Conservation (phyloP, 768 basidiomycete genomes). For the Lepiota venenata region DNA sequence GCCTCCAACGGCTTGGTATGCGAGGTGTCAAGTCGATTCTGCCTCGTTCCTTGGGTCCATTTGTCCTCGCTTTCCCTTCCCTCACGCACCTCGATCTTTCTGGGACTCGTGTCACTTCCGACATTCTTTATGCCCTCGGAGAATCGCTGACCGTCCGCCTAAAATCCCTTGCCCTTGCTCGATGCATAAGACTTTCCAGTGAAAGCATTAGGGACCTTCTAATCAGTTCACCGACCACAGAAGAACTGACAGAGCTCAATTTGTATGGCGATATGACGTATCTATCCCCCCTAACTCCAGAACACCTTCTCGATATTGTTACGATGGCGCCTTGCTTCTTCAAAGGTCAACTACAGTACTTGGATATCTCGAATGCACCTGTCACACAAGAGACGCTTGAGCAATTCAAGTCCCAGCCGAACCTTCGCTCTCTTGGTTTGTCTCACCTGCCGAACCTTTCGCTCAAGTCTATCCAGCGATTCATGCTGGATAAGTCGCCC, state of each 20-base stretch:
- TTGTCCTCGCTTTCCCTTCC: constrained; percentile 78
- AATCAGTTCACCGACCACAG: constrained; percentile 59
- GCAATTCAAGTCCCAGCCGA: constrained; percentile 59
- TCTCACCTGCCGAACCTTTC: constrained; percentile 78
- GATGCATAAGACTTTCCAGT: constrained; percentile 83
- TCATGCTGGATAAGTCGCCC: constrained; percentile 63
- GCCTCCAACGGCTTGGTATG: constrained; percentile 74
- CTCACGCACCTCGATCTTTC: constrained; percentile 92
- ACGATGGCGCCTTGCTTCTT: constrained; percentile 76
- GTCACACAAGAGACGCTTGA: constrained; percentile 56
- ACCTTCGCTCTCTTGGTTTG: constrained; percentile 84
- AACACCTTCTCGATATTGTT: constrained; percentile 68
- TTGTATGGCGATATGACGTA: constrained; percentile 90
- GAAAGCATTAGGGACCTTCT: constrained; percentile 75
- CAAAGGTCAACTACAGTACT: constrained; percentile 71
- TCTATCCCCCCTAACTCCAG: constrained; percentile 61
- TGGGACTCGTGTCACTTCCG: constrained; percentile 76
- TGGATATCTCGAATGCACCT: constrained; percentile 87
- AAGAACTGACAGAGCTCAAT: constrained; percentile 69
- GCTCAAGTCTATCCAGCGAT: constrained; percentile 60
- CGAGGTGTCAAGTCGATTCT: constrained; percentile 80
- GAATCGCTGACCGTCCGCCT: constrained; percentile 64
- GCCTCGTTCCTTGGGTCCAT: constrained; percentile 62
- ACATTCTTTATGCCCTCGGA: constrained; percentile 68
- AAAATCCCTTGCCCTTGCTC: constrained; percentile 76